Evolutionary conservation across 1,284 basidiomycete genomes (phyloP), one percentile per base, ranked within the genome.

Genomic region (Rhodotorula sp.): DNA sequence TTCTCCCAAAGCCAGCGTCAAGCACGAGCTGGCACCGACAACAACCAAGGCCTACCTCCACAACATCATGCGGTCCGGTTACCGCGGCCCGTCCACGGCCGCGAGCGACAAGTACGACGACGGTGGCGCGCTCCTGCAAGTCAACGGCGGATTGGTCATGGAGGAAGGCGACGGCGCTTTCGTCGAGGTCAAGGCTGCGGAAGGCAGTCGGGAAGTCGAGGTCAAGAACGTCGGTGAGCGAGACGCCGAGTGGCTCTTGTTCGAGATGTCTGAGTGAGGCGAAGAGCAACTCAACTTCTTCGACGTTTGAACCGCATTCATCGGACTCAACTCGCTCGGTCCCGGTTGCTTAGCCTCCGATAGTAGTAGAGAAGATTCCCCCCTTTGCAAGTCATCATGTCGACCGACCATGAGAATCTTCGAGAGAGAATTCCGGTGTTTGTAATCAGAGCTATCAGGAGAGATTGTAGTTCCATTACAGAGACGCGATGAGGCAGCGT

Each of bases 151-250:
- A 7, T 47, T 74, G 50, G 63, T 73, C 12, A 34, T 76, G 15
- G 75, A 76, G 64, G 90, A 90, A 78, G 90, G 89, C 3, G 89
- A 91, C 78, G 90, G 88, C 0, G 86, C 86, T n/a, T 91, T 90
- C 79, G 80, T 90, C 69, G 78, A 60, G 79, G 62, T 85, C 85
- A 19, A 8, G 28, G 21, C 47, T 80, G 14, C 85, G 83, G 0
- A 82, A 81, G 72, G 58, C 0, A 60, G 48, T 5, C 48, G 62
- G 10, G 48, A 81, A 28, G 19, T 83, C 28, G 68, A 59, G 57
- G 66, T 83, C 43, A 84, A 87, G 80, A 92, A 90, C 76, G 80
- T 84, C 3, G 88, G 89, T 0, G 85, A 86, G 67, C 81, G 79
- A 43, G 81, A 84, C 47, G 89, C 86, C 1, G 90, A 92, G 81